Evolutionary conservation across 1,284 basidiomycete species (phyloP).

Genomic region (Microbotryomycetes sp.): DNA sequence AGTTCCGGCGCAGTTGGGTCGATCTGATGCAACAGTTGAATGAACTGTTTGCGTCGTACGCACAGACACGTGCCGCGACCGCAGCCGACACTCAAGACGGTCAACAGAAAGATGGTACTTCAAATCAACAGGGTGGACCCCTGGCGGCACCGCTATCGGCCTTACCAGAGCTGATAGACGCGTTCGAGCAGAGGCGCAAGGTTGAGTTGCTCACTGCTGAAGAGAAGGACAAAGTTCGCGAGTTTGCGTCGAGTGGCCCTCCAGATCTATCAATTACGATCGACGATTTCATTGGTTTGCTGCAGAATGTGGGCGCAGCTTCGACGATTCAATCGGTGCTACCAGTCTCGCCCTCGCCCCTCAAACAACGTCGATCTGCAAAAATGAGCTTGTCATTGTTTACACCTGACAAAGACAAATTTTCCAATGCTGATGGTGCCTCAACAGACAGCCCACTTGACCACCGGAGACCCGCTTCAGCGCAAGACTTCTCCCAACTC

Average conservation of each 20-base stretch:
- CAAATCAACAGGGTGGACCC: background rate
- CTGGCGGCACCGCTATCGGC: slow-evolving; percentile 10
- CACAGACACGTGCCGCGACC: too few relatives aligned
- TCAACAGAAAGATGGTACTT: background rate
- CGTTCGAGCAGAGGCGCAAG: slow-evolving; percentile 17
- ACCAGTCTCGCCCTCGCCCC: background rate
- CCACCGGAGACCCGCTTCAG: background rate
- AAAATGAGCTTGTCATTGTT: background rate
- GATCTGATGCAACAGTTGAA: slow-evolving; percentile 24
- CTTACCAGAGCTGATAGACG: slow-evolving; percentile 18
- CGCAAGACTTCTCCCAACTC: background rate
- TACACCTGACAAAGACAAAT: background rate
- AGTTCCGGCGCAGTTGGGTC: slow-evolving; percentile 1
- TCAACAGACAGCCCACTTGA: background rate
- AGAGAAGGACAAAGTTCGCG: slow-evolving; percentile 8
- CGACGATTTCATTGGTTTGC: slow-evolving; percentile 6
- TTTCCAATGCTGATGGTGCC: too few relatives aligned
- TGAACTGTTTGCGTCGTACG: slow-evolving; percentile 22
- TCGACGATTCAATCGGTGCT: background rate
- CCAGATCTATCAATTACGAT: slow-evolving; percentile 9
- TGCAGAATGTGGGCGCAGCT: background rate
- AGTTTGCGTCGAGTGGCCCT: background rate
- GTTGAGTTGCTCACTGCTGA: slow-evolving; percentile 14
- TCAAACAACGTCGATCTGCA: too few relatives aligned
- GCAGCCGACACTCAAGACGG: background rate